Percentiles rank a stretch among this genome's conserved stretches.
Conservation (phyloP, 1,139 yeast species). For the Saccharomyces hybrid region DNA sequence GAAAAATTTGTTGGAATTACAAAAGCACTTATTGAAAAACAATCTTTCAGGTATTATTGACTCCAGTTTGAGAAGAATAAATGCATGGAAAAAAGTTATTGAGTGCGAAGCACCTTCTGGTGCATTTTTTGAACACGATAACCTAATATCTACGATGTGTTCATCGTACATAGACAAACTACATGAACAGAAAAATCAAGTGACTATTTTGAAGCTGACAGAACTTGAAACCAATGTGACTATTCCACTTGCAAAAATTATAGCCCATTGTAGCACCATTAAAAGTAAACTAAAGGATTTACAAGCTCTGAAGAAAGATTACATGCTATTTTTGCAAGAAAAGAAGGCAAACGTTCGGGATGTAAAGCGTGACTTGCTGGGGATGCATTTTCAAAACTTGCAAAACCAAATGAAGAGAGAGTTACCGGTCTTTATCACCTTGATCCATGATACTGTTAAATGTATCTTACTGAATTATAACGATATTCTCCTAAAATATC, state of each 20-base stretch:
- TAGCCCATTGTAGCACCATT: constrained; percentile 22
- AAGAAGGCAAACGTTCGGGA: constrained; percentile 20
- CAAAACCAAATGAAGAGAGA: constrained; percentile 29
- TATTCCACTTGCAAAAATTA: constrained; percentile 22
- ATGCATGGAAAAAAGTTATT: constrained; percentile 19
- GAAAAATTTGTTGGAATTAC: constrained; percentile 11
- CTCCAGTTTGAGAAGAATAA: constrained; percentile 11
- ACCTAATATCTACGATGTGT: constrained; percentile 13
- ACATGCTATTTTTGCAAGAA: constrained; percentile 23
- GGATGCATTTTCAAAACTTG: constrained; percentile 26
- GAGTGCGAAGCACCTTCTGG: constrained; percentile 11
- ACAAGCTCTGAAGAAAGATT: constrained; percentile 29
- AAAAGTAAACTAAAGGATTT: constrained; percentile 28
- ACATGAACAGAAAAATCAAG: constrained; percentile 21
- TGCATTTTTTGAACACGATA: constrained; percentile 3
- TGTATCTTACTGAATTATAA: constrained; percentile 21
- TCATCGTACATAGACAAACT: constrained; percentile 18
- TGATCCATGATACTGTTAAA: constrained; percentile 15
- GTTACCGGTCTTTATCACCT: constrained; percentile 27
- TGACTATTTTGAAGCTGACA: constrained; percentile 22
- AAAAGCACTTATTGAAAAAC: constrained; percentile 7
- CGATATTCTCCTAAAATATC: constrained; percentile 24
- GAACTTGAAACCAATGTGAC: constrained; percentile 25
- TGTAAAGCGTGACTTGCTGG: constrained; percentile 25
- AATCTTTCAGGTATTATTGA: constrained; percentile 12